Percentiles rank a stretch among this genome's conserved stretches.
Evolutionary conservation across 140 eudicot species (phyloP).

Genomic region (Oenanthe javanica): DNA sequence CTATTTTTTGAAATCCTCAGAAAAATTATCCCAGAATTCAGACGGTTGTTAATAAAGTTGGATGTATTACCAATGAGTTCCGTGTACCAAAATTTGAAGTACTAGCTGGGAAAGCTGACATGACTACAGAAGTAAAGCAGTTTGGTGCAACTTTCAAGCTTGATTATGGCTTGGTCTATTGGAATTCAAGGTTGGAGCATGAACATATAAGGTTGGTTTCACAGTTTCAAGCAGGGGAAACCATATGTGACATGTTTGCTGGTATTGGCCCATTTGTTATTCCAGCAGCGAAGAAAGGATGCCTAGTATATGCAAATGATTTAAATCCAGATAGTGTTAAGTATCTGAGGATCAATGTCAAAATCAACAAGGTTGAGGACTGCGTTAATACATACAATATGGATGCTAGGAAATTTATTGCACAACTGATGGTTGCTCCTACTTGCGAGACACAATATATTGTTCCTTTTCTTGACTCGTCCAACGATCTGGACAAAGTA

Average conservation of each 20-base stretch:
- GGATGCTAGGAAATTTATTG: conserved; percentile 82
- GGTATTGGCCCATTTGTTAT: conserved; percentile 98
- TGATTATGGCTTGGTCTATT: conserved; percentile 91
- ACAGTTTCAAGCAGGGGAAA: conserved; percentile 62
- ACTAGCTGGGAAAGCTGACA: conserved; percentile 66
- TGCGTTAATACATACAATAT: conserved; percentile 49
- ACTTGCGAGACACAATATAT: conserved; percentile 24
- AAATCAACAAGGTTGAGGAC: conserved; percentile 64
- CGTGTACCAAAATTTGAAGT: conserved; percentile 94
- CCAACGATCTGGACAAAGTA: conserved; percentile 10
- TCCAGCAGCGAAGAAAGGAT: conserved; percentile 99
- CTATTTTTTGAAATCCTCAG: conserved; percentile 29
- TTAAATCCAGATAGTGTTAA: conserved; percentile 83
- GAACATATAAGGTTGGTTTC: conserved; percentile 85
- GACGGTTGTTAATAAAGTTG: conserved; percentile 89
- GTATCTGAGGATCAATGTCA: conserved; percentile 73
- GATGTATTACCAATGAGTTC: conserved; percentile 75
- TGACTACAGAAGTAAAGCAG: conserved; percentile 95
- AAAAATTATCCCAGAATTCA: conserved; percentile 88
- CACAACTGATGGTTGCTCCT: conserved; percentile 60
- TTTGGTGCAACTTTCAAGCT: conserved; percentile 91
- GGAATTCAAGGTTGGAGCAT: conserved; percentile 98
- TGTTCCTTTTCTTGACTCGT: conserved; percentile 20
- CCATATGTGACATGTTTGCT: conserved; percentile 92
- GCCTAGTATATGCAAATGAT: conserved; percentile 89